These are phyloP conservation scores for Actinidia arguta DNA, from an alignment of 179 eudicot genomes.

Conservation along the genomic window DNA sequence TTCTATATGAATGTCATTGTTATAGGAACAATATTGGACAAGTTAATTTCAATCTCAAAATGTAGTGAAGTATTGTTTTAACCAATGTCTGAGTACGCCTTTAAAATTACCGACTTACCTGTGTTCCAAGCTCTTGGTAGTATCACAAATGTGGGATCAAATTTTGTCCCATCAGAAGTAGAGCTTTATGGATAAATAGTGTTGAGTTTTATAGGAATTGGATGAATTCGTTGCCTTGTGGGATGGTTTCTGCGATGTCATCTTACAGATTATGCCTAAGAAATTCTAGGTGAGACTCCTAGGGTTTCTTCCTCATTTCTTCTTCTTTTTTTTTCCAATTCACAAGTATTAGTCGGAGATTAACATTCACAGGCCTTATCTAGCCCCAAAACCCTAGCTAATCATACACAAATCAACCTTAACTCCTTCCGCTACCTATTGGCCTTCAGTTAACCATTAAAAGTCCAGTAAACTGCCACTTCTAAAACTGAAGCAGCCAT, in stretches of 20 bases:
- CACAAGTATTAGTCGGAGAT: not conserved
- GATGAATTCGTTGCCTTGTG: too few relatives aligned
- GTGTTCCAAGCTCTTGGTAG: not conserved
- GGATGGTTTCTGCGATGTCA: too few relatives aligned
- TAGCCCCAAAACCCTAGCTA: not conserved
- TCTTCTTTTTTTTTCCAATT: too few relatives aligned
- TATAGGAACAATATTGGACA: not conserved
- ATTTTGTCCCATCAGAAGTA: not conserved
- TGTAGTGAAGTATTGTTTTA: not conserved
- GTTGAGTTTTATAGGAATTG: too few relatives aligned
- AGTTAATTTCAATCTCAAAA: not conserved
- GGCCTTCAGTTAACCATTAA: not conserved
- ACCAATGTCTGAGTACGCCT: not conserved
- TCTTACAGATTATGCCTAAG: too few relatives aligned
- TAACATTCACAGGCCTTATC: not conserved
- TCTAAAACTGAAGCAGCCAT: not conserved
- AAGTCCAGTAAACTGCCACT: not conserved
- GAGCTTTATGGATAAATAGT: not conserved
- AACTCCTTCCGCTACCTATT: not conserved
- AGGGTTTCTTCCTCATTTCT: not conserved
- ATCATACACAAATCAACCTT: not conserved
- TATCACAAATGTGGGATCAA: not conserved
- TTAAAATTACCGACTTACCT: not conserved
- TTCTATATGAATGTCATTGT: not conserved
- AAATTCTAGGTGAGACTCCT: not conserved